A percentile compares a stretch with the other conserved stretches of the same genome.
These are phyloP conservation scores for Pulveroboletus ravenelii DNA, from an alignment of 768 basidiomycete species.

Conservation along the genomic window DNA sequence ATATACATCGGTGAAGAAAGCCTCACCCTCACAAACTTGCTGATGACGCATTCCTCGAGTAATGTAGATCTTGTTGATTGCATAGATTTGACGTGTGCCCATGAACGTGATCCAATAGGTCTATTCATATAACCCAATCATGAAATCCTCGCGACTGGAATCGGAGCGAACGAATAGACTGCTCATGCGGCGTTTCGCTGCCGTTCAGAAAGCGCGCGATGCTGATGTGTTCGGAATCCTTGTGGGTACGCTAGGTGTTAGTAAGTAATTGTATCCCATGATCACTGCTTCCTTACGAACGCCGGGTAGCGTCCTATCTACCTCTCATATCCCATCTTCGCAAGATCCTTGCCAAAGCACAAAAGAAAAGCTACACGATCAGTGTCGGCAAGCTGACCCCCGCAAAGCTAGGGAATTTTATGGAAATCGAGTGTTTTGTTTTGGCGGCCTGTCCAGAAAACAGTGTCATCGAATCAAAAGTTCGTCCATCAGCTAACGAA, in stretches of 20 bases:
- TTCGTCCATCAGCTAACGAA: slow-evolving; percentile 13
- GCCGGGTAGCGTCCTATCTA: slow-evolving; percentile 66
- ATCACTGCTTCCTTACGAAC: not conserved
- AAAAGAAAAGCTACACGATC: slow-evolving; percentile 92
- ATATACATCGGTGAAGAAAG: slow-evolving; percentile 77
- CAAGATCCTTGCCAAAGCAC: slow-evolving; percentile 52
- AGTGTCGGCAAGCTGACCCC: slow-evolving; percentile 95
- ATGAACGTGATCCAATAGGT: slow-evolving; percentile 44
- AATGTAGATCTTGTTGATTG: slow-evolving; percentile 39
- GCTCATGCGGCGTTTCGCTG: slow-evolving; percentile 85
- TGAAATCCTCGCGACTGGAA: slow-evolving; percentile 45
- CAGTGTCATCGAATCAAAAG: slow-evolving; percentile 72
- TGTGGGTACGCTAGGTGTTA: slow-evolving; percentile 88
- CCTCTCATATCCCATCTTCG: slow-evolving; percentile 84
- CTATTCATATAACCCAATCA: slow-evolving; percentile 67
- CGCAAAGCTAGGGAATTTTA: slow-evolving; percentile 91
- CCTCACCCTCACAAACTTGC: slow-evolving; percentile 74
- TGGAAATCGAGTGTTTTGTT: slow-evolving; percentile 94
- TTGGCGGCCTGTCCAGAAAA: slow-evolving; percentile 95
- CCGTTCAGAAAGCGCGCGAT: slow-evolving; percentile 82
- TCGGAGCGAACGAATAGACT: slow-evolving; percentile 71
- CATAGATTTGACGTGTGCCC: not conserved
- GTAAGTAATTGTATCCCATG: slow-evolving; percentile 37
- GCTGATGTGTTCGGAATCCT: slow-evolving; percentile 95
- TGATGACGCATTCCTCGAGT: slow-evolving; percentile 73